Evolutionary conservation across 306 rosid species (phyloP), one percentile per base, ranked within the genome.

Genomic region (Fragaria nilgerrensis): DNA sequence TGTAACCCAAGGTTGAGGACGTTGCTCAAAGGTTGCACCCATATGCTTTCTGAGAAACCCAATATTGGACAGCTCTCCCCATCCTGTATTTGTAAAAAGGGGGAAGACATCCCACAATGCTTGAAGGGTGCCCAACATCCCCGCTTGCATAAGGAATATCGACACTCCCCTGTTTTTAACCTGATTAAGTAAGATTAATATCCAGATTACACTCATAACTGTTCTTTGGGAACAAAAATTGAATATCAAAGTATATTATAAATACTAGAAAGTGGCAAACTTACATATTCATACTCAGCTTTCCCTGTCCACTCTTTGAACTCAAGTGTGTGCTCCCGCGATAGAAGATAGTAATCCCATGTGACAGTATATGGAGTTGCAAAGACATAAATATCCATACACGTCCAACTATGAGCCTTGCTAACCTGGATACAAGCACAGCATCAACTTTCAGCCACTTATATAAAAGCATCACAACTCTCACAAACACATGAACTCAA

Each of bases 281-380:
- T 89, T 87, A 96, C 99, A 84, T 92, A 91, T 79, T 92, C 99
- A 45, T 76, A 91, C 84, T 96, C 99, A 0, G 90, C 90, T 81
- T 77, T 89, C 82, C 97, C 97, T 59, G 83, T 86, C 99, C 99
- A 96, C 56, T 84, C 90, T 27, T 84, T 81, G 76, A 96, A 76
- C 76, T 92, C 92, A n/a, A 92, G 84, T 2, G 98, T 96, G 84
- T 96, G 99, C 82, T 96, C 99, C 79, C 97, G 95, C 16, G 94
- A 75, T 65, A 87, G 84, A 76, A 91, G 86, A 86, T 96, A 96
- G 83, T 96, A 96, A 84, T 92, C 99, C 99, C 99, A 96, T 3
- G 98, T 86, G 58, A 91, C 96, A 2, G 94, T 90, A 81, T 92
- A 92, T n/a, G 99, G 98, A 43, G 98, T 96, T 20, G 96, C 99